A percentile compares a stretch with the other conserved stretches of the same genome.
Conservation (phyloP, 2,329 filamentous ascomycete genomes). For the Claviceps digitariae region DNA sequence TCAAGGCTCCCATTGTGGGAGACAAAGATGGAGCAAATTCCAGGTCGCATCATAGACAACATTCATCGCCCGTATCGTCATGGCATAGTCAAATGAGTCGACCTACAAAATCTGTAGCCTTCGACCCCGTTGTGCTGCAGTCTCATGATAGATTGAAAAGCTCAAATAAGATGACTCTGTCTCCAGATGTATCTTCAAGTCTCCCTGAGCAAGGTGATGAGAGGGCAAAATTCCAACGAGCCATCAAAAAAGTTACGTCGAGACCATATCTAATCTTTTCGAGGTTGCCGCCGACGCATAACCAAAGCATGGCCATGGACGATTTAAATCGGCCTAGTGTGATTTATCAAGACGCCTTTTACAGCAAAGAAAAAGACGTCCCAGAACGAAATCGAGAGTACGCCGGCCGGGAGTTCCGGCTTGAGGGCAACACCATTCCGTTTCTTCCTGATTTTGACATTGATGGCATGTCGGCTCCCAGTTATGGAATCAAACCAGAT, state of each 20-base stretch:
- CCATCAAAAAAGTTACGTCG: not conserved
- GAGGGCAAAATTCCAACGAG: slow-evolving; percentile 1
- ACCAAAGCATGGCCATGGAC: slow-evolving; percentile 11
- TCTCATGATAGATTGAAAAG: not conserved
- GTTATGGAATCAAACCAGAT: slow-evolving; percentile 37
- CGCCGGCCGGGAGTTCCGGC: slow-evolving; percentile 70
- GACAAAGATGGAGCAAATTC: not conserved
- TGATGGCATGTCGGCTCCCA: slow-evolving; percentile 39
- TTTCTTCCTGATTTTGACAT: slow-evolving; percentile 70
- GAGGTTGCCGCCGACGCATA: slow-evolving; percentile 14
- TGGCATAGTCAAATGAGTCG: slow-evolving; percentile 30
- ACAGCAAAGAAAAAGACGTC: slow-evolving; percentile 72
- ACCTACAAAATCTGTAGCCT: not conserved
- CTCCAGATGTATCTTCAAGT: not conserved
- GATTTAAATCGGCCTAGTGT: slow-evolving; percentile 40
- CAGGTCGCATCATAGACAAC: not conserved
- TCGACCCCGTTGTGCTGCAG: not conserved
- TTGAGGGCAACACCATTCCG: slow-evolving; percentile 61
- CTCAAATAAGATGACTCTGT: not conserved
- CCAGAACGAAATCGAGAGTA: slow-evolving; percentile 68
- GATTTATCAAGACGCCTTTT: slow-evolving; percentile 76
- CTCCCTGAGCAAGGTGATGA: slow-evolving; percentile 2
- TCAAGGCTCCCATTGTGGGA: not conserved
- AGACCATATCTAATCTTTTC: slow-evolving; percentile 12
- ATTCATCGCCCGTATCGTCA: slow-evolving; percentile 10